phyloP scores from a whole-genome alignment of 192 early-diverging fungal species.

The Coemansia umbellata region DNA sequence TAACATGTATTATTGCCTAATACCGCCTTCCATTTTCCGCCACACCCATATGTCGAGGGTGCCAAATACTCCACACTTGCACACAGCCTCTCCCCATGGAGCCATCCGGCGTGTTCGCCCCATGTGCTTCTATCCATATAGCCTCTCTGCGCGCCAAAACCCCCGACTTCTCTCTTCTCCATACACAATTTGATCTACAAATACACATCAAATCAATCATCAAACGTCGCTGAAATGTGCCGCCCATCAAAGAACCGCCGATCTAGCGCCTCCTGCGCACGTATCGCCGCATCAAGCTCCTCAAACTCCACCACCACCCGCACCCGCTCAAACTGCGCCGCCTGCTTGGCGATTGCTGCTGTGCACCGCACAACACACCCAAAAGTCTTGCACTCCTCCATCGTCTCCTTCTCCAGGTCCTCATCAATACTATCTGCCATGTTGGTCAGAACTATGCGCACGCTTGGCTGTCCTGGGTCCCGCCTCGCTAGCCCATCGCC shows the following conservation, averaged over 20 bases:
- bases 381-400: conserved; percentile 36
- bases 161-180: no score
- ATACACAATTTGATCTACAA: no score
- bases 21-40: no score
- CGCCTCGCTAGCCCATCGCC: background rate
- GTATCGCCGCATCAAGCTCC: conserved; percentile 16
- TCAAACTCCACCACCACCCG: conserved; percentile 31
- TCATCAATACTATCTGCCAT: conserved; percentile 40
- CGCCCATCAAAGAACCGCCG: conserved; percentile 37
- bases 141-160: no score
- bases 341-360: background rate
- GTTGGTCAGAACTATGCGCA: conserved; percentile 22
- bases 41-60: no score
- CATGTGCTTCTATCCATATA: no score
- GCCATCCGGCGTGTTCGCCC: no score
- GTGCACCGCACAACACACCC: conserved; percentile 20
- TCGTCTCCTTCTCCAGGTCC: conserved; percentile 25
- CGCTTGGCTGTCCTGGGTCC: conserved; percentile 16
- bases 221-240: conserved; percentile 31
- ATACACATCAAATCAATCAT: no score
- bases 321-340: conserved; percentile 16
- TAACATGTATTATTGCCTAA: no score
- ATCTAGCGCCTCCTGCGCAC: conserved; percentile 26
- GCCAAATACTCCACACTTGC: no score
- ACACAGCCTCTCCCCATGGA: no score